phyloP scores from a whole-genome alignment of 768 basidiomycete genomes.

The Gymnopilus dilepis region DNA sequence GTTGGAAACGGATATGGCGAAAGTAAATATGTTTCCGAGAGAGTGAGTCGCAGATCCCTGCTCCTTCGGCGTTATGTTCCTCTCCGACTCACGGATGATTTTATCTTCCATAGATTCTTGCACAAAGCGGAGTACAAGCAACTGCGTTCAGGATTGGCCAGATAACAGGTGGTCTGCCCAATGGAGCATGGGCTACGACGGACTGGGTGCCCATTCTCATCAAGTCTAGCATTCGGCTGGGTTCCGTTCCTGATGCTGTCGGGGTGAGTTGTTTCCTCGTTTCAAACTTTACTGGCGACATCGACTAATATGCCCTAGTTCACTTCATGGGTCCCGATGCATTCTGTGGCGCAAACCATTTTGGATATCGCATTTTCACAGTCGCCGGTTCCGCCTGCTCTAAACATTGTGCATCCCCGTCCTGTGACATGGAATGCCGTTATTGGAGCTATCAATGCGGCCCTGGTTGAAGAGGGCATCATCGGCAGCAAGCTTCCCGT shows the following conservation, averaged over 20 bases:
- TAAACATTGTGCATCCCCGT: constrained; percentile 42
- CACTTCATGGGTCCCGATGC: constrained; percentile 41
- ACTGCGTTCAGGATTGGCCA: constrained; percentile 42
- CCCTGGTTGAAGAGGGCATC: constrained; percentile 22
- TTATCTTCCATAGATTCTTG: constrained; percentile 31
- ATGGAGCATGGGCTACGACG: constrained; percentile 43
- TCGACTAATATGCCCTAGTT: constrained; percentile 24
- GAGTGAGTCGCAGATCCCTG: constrained; percentile 28
- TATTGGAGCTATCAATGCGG: constrained; percentile 27
- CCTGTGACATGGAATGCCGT: constrained; percentile 37
- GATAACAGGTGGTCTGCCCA: constrained; percentile 38
- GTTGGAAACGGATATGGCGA: constrained; percentile 37
- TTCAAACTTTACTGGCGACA: neutral
- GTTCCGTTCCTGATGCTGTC: constrained; percentile 31
- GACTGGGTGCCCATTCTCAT: constrained; percentile 47
- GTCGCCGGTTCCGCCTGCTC: constrained; percentile 21
- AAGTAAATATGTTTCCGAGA: constrained; percentile 40
- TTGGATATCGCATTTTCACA: constrained; percentile 35
- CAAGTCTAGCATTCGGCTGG: constrained; percentile 38
- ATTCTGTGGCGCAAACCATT: constrained; percentile 32
- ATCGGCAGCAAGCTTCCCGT: constrained; percentile 13
- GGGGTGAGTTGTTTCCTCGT: constrained; percentile 31
- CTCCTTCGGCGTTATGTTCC: too few species aligned
- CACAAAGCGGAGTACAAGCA: constrained; percentile 34
- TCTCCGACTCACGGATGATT: neutral